Conservation (phyloP, 352 stramenopile species). For the Aphanomyces cochlioides region DNA sequence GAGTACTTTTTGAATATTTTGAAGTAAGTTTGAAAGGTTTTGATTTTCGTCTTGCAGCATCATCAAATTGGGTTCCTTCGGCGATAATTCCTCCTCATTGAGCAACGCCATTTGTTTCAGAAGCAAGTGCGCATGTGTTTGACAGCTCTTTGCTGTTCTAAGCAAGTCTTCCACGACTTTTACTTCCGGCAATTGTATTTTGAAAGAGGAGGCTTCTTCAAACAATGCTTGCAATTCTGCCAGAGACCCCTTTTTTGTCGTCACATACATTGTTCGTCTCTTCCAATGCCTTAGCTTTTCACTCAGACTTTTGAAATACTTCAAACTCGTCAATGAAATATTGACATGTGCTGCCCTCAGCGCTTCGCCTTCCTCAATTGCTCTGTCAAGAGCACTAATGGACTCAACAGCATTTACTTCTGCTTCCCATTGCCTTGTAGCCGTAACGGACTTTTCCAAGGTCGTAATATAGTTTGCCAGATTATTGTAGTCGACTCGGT, state of each 20-base stretch:
- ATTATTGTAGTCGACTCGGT: slow-evolving; percentile 8
- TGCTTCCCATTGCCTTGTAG: slow-evolving; percentile 6
- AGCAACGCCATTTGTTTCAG: not conserved
- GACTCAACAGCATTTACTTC: not conserved
- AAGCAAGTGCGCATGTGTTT: not conserved
- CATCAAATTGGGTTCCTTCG: not conserved
- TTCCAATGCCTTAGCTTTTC: not conserved
- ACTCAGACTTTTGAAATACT: not conserved
- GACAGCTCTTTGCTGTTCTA: not conserved
- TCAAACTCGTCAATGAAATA: not conserved
- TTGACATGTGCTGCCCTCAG: not conserved
- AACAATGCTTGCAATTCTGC: not conserved
- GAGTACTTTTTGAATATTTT: slow-evolving; percentile 25
- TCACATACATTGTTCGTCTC: not conserved
- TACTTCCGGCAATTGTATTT: not conserved
- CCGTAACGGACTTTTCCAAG: not conserved
- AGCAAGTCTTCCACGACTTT: not conserved
- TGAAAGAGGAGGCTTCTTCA: not conserved
- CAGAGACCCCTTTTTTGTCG: not conserved
- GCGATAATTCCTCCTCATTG: not conserved
- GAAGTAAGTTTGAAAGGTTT: not conserved
- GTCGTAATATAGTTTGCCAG: slow-evolving; percentile 23
- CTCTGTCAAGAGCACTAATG: not conserved
- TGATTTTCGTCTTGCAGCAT: not conserved
- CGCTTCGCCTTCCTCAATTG: not conserved